Evolutionary conservation across 2,329 filamentous ascomycete genomes (phyloP), one percentile per base, ranked within the genome.

Genomic region (Thermothelomyces thermophilus): DNA sequence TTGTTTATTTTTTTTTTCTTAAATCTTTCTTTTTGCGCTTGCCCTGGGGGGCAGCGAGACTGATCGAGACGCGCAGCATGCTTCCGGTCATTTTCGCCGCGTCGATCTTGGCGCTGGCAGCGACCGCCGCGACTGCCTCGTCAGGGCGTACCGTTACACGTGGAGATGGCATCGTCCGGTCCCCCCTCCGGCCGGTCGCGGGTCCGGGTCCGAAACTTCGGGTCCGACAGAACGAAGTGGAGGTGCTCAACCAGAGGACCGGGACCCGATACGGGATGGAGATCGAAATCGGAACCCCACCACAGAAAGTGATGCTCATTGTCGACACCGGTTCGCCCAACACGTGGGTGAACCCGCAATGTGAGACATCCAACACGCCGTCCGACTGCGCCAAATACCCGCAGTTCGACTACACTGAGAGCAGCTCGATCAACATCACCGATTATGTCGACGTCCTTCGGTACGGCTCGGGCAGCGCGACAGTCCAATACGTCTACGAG

Each of bases 271-370:
- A 62, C 26, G 52, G 41, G 10, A 51, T 62, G 30, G 58, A 61
- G 22, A 41, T 62, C 13, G 52, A 53, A 3, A 60, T 79, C 41
- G 75, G 75, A 9, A 73, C 65, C 13, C 75, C 75, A 0, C 67
- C 72, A 1, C 75, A 79, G 53, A 64, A 60, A 5, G 48, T 77
- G 36, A 71, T 69, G 41, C 60, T 79, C 36, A 70, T 75, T n/a
- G 57, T 79, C 20, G 76, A 79, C 56, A 79, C 75, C 2, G 76
- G 76, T 14, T 79, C 76, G 5, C 72, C 72, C 54, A 74, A 77
- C 59, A 68, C 79, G 7, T 79, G 76, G 76, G 72, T 78, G 37
- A 75, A 79, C 52, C 75, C 76, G 1, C 64, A 70, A 46, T 79
- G 76, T 58, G 46, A 62, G 5, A 63, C 64, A 5, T 54, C 63